Percentiles rank a stretch among this genome's conserved stretches.
These are phyloP conservation scores for Neofusicoccum umdonicola DNA, from an alignment of 2,329 filamentous ascomycete species.

Conservation along the genomic window DNA sequence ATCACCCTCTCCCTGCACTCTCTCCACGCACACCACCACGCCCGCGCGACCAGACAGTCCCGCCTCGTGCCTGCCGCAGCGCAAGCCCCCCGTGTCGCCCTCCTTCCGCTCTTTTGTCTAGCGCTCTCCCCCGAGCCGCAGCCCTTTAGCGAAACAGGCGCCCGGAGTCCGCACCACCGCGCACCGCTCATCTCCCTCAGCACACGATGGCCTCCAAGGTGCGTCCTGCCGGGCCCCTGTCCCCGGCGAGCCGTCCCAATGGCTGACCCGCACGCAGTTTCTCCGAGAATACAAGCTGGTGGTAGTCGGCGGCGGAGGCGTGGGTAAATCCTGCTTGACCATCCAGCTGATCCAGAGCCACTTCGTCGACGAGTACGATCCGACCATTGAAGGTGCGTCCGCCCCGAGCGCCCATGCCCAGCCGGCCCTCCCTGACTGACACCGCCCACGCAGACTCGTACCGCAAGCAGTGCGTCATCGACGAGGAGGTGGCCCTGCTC, in stretches of 20 bases:
- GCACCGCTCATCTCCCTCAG: slow-evolving; percentile 20
- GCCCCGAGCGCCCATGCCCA: slow-evolving; percentile 1
- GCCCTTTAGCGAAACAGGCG: slow-evolving; percentile 17
- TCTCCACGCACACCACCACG: slow-evolving; percentile 8
- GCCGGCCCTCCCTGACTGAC: slow-evolving; percentile 10
- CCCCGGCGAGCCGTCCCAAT: not conserved
- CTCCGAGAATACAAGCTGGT: slow-evolving; percentile 62
- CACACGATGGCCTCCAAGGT: slow-evolving; percentile 38
- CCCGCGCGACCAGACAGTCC: not conserved
- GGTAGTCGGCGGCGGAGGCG: slow-evolving; percentile 94
- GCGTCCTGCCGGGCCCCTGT: slow-evolving; percentile 17
- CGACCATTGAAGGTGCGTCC: slow-evolving; percentile 88
- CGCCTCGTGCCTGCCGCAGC: slow-evolving; percentile 9
- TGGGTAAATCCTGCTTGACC: slow-evolving; percentile 98
- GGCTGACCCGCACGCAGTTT: slow-evolving; percentile 42
- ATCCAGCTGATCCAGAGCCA: slow-evolving; percentile 82
- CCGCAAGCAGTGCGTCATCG: slow-evolving; percentile 98
- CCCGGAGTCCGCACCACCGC: slow-evolving; percentile 14
- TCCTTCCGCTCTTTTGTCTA: slow-evolving; percentile 17
- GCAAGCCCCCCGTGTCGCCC: not conserved
- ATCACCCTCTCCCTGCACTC: slow-evolving; percentile 5
- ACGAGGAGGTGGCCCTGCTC: slow-evolving; percentile 95
- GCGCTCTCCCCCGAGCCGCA: slow-evolving; percentile 15
- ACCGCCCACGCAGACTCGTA: slow-evolving; percentile 73
- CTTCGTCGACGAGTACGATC: slow-evolving; percentile 99